Base-by-base conservation (phyloP, 352 stramenopile genomes). In the Globisporangium cylindrosporum region DNA sequence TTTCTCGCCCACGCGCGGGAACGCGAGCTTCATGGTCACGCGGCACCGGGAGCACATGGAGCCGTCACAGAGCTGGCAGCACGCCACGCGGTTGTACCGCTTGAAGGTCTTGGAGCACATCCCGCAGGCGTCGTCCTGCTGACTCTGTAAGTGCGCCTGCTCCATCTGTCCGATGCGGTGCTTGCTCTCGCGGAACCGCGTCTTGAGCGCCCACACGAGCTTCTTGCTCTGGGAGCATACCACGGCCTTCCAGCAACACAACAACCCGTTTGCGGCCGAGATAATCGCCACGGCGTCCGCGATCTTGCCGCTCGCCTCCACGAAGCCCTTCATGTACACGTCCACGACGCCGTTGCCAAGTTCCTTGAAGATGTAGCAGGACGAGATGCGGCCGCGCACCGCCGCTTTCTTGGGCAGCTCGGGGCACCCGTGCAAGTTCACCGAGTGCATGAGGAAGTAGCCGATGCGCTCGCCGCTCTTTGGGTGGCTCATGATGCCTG, bases 371-470 rank as follows among this genome's bases (percentile, higher is more conserved):
- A 73, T 54, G 10, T 60, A 60, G 55, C 62, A 73, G 20, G 48
- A 75, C 5, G 81, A 87, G 49, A 88, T 69, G 53, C 71, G 64
- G 6, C 63, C 76, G 38, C 82, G 67, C 43, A 86, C 60, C 7
- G 88, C 73, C 4, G 69, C 68, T 2, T 75, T 68, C 32, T 73
- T 49, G 48, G 68, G 66, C 15, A 76, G 78, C 18, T 65, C 64
- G 0, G 62, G 43, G 25, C 70, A 61, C n/a, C 78, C 64, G 6
- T 76, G 68, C 46, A 90, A 69, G 29, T 78, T 79, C 29, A 91
- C 77, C 43, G 83, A 92, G 63, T 92, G 84, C 64, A 85, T 70
- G 27, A 92, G 73, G 18, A 79, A 79, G 68, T 88, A 91, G 34
- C 84, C 18, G 78, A 70, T 41, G 72, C 66, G 25, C 70, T 69